phyloP scores from a whole-genome alignment of 768 basidiomycete species.

The Tylopilus sp. region DNA sequence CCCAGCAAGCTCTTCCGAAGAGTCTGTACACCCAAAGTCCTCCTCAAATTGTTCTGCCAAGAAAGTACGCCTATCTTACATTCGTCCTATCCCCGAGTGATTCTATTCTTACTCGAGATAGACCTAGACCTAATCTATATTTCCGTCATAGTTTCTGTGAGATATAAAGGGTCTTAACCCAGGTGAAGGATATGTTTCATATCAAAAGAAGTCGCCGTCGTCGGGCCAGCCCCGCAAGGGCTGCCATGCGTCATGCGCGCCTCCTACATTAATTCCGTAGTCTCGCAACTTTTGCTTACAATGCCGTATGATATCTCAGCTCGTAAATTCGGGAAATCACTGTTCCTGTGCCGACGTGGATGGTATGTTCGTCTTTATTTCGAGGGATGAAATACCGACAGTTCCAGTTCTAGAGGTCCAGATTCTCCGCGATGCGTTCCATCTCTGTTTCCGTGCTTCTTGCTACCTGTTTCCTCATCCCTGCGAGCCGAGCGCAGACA shows the following conservation, averaged over 20 bases:
- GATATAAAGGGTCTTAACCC: not conserved
- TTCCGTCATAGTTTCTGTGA: not conserved
- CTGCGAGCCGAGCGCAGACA: constrained; percentile 23
- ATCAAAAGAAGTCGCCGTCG: not conserved
- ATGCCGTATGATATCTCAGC: not conserved
- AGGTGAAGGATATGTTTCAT: constrained; percentile 14
- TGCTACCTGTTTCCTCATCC: constrained; percentile 11
- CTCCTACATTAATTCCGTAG: not conserved
- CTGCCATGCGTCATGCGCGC: not conserved
- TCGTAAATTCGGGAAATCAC: not conserved
- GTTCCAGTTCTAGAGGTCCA: not conserved
- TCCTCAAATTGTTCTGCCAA: not conserved
- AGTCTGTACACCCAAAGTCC: not conserved
- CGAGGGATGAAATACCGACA: not conserved
- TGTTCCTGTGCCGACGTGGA: not conserved
- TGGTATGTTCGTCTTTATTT: constrained; percentile 4
- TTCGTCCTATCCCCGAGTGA: not conserved
- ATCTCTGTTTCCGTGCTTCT: constrained; percentile 12
- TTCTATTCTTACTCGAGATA: not conserved
- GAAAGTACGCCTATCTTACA: constrained; percentile 1
- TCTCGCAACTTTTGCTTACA: constrained; percentile 4
- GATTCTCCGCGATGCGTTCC: constrained; percentile 5
- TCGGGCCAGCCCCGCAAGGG: not conserved
- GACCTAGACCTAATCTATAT: not conserved
- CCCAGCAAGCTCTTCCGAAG: not conserved